Conservation (phyloP, 345 rosid genomes). For the Draba incana region DNA sequence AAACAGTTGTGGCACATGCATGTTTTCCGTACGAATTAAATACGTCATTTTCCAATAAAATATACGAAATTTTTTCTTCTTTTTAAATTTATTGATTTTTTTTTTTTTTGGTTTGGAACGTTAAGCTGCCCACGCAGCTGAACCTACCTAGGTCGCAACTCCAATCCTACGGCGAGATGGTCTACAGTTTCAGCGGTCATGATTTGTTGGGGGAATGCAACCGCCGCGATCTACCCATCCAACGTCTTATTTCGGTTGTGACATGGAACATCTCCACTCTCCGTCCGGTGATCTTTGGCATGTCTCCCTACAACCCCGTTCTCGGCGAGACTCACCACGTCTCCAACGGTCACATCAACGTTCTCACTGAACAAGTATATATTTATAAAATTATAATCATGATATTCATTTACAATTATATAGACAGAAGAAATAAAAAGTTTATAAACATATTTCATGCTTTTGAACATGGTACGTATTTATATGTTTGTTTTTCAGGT, state of each 20-base stretch:
- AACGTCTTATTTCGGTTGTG: constrained; percentile 60
- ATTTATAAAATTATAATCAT: no score
- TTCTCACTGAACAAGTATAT: constrained; percentile 76
- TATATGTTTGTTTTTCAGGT: constrained; percentile 42
- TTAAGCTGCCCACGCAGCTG: constrained; percentile 69
- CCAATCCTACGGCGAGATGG: constrained; percentile 70
- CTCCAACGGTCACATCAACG: constrained; percentile 65
- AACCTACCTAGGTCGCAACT: constrained; percentile 87
- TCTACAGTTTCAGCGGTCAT: constrained; percentile 53
- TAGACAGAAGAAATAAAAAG: no score
- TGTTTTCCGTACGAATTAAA: neutral
- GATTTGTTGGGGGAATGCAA: constrained; percentile 58
- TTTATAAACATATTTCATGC: no score
- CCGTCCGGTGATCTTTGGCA: constrained; percentile 64
- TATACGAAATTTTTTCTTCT: neutral
- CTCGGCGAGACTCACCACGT: constrained; percentile 97
- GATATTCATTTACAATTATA: no score
- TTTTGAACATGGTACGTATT: no score
- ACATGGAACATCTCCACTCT: constrained; percentile 69
- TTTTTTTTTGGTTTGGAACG: neutral
- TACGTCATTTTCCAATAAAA: neutral
- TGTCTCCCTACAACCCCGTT: constrained; percentile 82
- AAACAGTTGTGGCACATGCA: constrained; percentile 4
- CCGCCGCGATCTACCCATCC: constrained; percentile 48
- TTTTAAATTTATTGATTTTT: neutral